phyloP scores from a whole-genome alignment of 495 filamentous ascomycete genomes.

The Extremus antarcticus region DNA sequence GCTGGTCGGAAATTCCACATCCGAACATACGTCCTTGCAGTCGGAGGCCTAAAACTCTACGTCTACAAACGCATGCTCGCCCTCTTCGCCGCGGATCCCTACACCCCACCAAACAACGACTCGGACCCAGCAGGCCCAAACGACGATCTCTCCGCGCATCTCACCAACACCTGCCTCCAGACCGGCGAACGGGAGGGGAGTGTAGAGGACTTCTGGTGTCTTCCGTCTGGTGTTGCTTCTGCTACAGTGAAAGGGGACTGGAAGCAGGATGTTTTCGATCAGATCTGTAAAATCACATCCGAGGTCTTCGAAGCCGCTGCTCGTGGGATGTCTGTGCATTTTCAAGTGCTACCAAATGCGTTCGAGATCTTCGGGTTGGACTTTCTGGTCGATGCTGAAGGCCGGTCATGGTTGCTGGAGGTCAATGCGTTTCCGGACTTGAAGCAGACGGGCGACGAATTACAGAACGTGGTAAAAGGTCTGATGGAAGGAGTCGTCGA shows the following conservation, averaged over 20 bases:
- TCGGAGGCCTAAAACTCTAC: conserved; percentile 67
- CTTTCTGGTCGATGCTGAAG: conserved; percentile 63
- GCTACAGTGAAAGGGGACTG: conserved; percentile 25
- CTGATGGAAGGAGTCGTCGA: conserved; percentile 65
- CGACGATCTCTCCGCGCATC: conserved; percentile 53
- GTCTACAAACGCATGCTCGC: conserved; percentile 87
- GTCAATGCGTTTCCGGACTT: conserved; percentile 98
- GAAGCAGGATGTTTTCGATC: conserved; percentile 54
- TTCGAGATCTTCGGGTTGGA: conserved; percentile 92
- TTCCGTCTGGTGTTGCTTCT: conserved; percentile 35
- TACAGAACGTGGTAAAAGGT: conserved; percentile 58
- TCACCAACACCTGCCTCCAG: conserved; percentile 96
- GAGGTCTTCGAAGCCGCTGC: conserved; percentile 80
- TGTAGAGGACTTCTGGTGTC: conserved; percentile 61
- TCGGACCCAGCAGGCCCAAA: conserved; percentile 29
- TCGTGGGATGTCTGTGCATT: conserved; percentile 71
- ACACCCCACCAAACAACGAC: conserved; percentile 29
- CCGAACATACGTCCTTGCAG: conserved; percentile 73
- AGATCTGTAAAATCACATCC: conserved; percentile 60
- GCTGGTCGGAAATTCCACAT: conserved; percentile 87
- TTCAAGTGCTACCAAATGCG: conserved; percentile 72
- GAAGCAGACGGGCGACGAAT: conserved; percentile 68
- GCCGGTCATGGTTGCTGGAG: conserved; percentile 66
- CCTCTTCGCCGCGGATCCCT: conserved; percentile 68
- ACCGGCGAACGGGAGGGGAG: conserved; percentile 42